Evolutionary conservation across 2,329 filamentous ascomycete genomes (phyloP), one percentile per base, ranked within the genome.

Genomic region (Aspergillus intermedius): DNA sequence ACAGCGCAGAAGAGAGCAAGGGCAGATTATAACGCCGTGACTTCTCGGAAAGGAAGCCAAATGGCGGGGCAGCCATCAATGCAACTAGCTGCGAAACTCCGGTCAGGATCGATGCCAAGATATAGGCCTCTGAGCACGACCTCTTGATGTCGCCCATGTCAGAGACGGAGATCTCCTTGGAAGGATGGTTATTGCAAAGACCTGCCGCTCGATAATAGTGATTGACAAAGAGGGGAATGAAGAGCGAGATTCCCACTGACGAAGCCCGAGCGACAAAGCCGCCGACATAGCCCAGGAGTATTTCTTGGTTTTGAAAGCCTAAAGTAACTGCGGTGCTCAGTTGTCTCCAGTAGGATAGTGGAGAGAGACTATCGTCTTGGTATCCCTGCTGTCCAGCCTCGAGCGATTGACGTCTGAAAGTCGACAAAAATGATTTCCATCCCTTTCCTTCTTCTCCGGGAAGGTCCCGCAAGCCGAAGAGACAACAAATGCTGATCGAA

Each of bases 181-280:
- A n/a, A 28, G 25, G 58, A 28, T 70, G 62, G 13, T 68, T 71
- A 25, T 82, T 78, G 71, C 93, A 97, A 56, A 87, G 85, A 2
- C 89, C 91, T 46, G 86, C 85, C 44, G 76, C 74, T 54, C 91
- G 87, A 68, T 91, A 97, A 68, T 88, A 95, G 21, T 88, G 84
- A 65, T 97, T 97, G 59, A 96, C 83, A 63, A 87, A 94, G 2
- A 98, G 79, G 0, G 93, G 93, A 47, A 98, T 87, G 71, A 97
- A 98, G 5, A 97, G 80, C 0, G 89, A 94, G 55, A 98, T 95
- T 46, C 88, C 91, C 4, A 98, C 93, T 0, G 90, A 95, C 0
- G 91, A 96, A 6, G 93, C 91, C 48, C 93, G 83, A 8, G 91
- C 91, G 2, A 98, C 91, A 60, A 97, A 96, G 1, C 93, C 93